Percentiles rank a stretch among this genome's conserved stretches.
phyloP scores from a whole-genome alignment of 163 green algal species.

The Picocystis sp. region DNA sequence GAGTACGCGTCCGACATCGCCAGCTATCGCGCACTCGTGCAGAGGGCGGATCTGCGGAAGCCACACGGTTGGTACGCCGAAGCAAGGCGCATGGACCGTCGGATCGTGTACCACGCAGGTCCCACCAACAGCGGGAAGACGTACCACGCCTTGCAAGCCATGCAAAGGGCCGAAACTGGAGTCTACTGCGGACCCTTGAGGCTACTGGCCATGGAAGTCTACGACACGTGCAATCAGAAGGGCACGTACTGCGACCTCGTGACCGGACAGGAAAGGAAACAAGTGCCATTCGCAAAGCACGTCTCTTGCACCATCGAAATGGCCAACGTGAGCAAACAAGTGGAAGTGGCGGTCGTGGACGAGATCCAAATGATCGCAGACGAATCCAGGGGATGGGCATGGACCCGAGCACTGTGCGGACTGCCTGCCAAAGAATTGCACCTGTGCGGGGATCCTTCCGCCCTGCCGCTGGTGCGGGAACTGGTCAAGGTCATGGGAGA shows the following conservation, averaged over 20 bases:
- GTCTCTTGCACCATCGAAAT: slow-evolving; percentile 34
- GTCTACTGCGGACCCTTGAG: slow-evolving; percentile 33
- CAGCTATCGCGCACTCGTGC: background rate
- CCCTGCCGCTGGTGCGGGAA: slow-evolving; percentile 42
- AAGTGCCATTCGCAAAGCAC: slow-evolving; percentile 20
- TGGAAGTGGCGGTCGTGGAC: slow-evolving; percentile 79
- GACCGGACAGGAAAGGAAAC: slow-evolving; percentile 25
- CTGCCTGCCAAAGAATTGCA: slow-evolving; percentile 66
- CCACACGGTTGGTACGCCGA: slow-evolving; percentile 63
- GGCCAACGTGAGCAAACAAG: slow-evolving; percentile 13
- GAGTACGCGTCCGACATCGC: background rate
- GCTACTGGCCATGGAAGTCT: slow-evolving; percentile 43
- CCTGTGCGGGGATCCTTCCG: slow-evolving; percentile 59
- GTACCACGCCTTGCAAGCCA: slow-evolving; percentile 20
- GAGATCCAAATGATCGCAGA: slow-evolving; percentile 78
- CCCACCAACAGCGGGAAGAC: slow-evolving; percentile 80
- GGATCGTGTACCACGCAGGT: slow-evolving; percentile 68
- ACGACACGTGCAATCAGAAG: slow-evolving; percentile 33
- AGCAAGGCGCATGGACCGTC: slow-evolving; percentile 44
- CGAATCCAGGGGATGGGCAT: slow-evolving; percentile 69
- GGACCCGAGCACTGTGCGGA: slow-evolving; percentile 67
- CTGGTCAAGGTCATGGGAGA: slow-evolving; percentile 51
- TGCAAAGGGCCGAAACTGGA: slow-evolving; percentile 19
- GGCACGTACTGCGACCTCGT: slow-evolving; percentile 43
- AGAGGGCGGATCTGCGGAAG: slow-evolving; percentile 21